A percentile compares a stretch with the other conserved stretches of the same genome.
Evolutionary conservation across 805 yeast species (phyloP).

Genomic region (Cyberlindnera japonica): DNA sequence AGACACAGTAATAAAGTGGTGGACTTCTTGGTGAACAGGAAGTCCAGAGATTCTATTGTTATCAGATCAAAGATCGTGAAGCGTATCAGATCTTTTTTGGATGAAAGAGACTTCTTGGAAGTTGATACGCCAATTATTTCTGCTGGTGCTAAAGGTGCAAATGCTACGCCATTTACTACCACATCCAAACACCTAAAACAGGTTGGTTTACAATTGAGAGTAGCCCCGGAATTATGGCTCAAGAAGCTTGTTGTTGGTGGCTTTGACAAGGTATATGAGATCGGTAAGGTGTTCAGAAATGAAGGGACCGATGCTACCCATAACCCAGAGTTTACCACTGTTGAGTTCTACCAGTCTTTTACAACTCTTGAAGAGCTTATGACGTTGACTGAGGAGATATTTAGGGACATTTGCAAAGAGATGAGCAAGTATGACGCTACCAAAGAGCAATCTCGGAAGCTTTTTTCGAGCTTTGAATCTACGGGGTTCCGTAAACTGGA

Average conservation of each 20-base stretch:
- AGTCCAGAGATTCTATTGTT: constrained; percentile 42
- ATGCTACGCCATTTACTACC: constrained; percentile 83
- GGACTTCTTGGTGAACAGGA: constrained; percentile 61
- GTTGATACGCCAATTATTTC: constrained; percentile 87
- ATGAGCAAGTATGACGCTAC: constrained; percentile 23
- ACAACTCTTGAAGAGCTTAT: constrained; percentile 66
- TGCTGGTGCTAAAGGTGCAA: constrained; percentile 78
- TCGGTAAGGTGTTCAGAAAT: constrained; percentile 82
- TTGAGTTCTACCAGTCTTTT: constrained; percentile 83
- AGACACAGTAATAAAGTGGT: constrained; percentile 67
- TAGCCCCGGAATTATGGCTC: constrained; percentile 95
- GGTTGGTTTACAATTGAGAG: constrained; percentile 56
- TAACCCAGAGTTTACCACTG: constrained; percentile 88
- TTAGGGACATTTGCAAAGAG: constrained; percentile 37
- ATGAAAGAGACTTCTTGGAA: constrained; percentile 58
- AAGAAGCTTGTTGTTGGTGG: constrained; percentile 82
- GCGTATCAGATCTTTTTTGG: constrained; percentile 55
- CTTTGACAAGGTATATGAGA: constrained; percentile 80
- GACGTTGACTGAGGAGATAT: constrained; percentile 55
- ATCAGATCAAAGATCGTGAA: constrained; percentile 55
- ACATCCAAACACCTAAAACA: constrained; percentile 29
- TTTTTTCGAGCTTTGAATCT: neutral
- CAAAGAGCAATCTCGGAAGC: constrained; percentile 4
- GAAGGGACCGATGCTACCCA: constrained; percentile 93
- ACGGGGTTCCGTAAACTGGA: constrained; percentile 46